A percentile compares a stretch with the other conserved stretches of the same genome.
Evolutionary conservation across 1,284 basidiomycete genomes (phyloP).

Genomic region (Melampsora larici-populina): DNA sequence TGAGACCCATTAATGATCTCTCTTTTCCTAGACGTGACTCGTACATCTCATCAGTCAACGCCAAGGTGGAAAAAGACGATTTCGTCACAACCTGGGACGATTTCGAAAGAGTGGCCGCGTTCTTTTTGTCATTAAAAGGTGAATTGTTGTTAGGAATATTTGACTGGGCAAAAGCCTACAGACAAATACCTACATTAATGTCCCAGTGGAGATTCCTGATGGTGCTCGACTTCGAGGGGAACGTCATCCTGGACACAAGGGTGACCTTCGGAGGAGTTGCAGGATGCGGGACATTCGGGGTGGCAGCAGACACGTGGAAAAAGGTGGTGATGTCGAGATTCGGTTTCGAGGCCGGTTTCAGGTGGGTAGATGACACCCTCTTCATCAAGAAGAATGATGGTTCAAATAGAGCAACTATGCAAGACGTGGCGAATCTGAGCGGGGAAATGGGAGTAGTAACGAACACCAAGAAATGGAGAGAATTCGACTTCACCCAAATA

Average conservation of each 20-base stretch:
- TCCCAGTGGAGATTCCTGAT: background rate
- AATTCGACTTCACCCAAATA: background rate
- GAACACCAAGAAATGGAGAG: background rate
- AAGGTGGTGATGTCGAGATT: background rate
- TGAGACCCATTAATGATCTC: constrained; percentile 1
- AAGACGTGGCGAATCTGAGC: background rate
- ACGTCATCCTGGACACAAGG: background rate
- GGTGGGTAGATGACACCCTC: background rate
- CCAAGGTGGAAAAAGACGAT: background rate
- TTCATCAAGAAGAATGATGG: background rate
- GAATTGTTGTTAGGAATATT: too few relatives aligned
- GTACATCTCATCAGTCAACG: background rate
- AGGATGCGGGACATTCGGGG: background rate
- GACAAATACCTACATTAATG: background rate
- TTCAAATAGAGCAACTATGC: background rate
- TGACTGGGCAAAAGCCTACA: constrained; percentile 17
- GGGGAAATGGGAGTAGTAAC: background rate
- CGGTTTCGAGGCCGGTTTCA: background rate
- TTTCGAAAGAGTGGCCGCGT: too few relatives aligned
- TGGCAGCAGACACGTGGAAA: background rate
- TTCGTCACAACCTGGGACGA: too few relatives aligned
- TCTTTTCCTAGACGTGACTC: background rate
- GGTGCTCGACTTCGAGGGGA: background rate
- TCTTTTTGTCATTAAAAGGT: too few relatives aligned
- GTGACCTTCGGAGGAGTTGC: constrained; percentile 13